Percentiles rank a stretch among this genome's conserved stretches.
phyloP scores from a whole-genome alignment of 2,329 filamentous ascomycete species.

The Phaeosphaeriaceae sp. region DNA sequence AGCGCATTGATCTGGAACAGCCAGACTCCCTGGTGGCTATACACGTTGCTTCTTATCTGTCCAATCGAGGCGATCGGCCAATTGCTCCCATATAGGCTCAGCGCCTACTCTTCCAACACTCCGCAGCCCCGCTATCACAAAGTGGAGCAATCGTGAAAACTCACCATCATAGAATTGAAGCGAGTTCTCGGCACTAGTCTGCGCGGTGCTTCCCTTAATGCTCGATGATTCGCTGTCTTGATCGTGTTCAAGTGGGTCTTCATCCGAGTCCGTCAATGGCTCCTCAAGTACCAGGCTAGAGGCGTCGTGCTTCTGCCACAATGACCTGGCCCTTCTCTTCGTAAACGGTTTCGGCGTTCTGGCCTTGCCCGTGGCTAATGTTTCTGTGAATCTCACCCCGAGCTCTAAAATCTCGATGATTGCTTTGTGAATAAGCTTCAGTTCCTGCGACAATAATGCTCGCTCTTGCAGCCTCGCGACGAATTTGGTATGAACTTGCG shows the following conservation, averaged over 20 bases:
- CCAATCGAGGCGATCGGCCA: conserved; percentile 80
- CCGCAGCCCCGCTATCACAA: conserved; percentile 75
- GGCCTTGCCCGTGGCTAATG: conserved; percentile 48
- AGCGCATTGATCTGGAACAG: no score
- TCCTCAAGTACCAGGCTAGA: not conserved
- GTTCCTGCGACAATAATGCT: conserved; percentile 71
- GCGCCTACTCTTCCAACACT: conserved; percentile 77
- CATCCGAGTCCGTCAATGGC: conserved; percentile 19
- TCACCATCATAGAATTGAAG: conserved; percentile 66
- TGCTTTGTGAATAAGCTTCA: conserved; percentile 74
- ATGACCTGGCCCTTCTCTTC: conserved; percentile 26
- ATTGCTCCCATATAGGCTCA: conserved; percentile 76
- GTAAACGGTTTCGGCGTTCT: conserved; percentile 8
- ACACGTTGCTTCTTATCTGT: conserved; percentile 23
- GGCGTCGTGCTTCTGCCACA: conserved; percentile 5
- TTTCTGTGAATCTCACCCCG: conserved; percentile 71
- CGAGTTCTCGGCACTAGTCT: conserved; percentile 40
- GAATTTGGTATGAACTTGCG: conserved; percentile 70
- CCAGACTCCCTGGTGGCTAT: no score
- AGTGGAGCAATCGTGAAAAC: conserved; percentile 71
- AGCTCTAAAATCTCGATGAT: conserved; percentile 81
- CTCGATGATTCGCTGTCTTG: conserved; percentile 10
- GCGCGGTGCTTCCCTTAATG: not conserved
- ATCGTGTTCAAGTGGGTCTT: conserved; percentile 32
- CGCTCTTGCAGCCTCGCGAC: conserved; percentile 69